Base-by-base conservation (phyloP, 768 basidiomycete species). In the Trametes meyenii region DNA sequence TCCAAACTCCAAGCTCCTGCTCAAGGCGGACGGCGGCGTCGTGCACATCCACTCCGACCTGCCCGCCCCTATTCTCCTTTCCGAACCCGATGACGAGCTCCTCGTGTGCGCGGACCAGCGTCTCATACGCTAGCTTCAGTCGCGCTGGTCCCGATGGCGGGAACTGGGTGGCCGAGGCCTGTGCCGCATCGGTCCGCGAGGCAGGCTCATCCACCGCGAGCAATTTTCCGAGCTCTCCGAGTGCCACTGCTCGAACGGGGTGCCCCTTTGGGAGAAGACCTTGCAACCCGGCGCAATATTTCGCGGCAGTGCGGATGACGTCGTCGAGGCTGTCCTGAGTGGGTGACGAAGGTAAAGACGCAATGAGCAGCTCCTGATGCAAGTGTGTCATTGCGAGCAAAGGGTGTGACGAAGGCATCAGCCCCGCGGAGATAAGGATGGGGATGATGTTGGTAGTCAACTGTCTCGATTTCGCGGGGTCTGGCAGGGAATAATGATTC, bases 181-280 rank as follows among this genome's bases (percentile, higher is more conserved):
- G 64, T 43, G 12, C 49, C 10, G 29, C 19, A 1, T 53, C 59
- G 17, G 38, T 51, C 24, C 71, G 71, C 3, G 85, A 83, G 3
- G 74, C 72, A 0, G 86, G 87, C 69, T 93, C 91, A 66, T 94
- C 90, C 0, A 94, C 88, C 0, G 85, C 84, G 6, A 95, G 78
- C 7, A 94, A 75, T 74, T 94, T 95, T 0, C 90, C 93, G 6
- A 92, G 78, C 71, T 96, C 94, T 2, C 88, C 86, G 8, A 88
- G 75, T 4, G 89, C 85, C 23, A 96, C 76, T 0, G 84, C 92
- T 0, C 90, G 81, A 1, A 89, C 81, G 0, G 95, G 94, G 71
- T 96, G 94, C 1, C 89, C 90, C 11, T 77, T 71, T 0, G 77
- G 73, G 17, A 93, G 79, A 2, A 91, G 70, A 13, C 70, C 72